Evolutionary conservation across 2,329 filamentous ascomycete species (phyloP).

Genomic region (Monilinia aucupariae): DNA sequence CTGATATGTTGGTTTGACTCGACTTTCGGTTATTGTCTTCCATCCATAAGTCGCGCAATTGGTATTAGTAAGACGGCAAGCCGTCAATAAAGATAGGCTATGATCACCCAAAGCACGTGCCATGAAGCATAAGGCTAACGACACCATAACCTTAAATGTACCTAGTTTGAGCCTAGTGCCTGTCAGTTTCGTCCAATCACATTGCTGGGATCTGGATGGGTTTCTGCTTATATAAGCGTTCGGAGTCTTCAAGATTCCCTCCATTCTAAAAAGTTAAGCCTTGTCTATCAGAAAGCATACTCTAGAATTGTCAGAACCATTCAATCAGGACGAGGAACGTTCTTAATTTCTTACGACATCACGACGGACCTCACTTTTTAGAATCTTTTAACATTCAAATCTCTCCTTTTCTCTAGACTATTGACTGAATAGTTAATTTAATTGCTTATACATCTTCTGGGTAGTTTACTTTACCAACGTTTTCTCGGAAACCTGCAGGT

Average conservation of each 20-base stretch:
- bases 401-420: neutral
- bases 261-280: slow-evolving; percentile 9
- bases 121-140: neutral
- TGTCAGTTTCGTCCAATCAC: neutral
- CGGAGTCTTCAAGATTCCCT: neutral
- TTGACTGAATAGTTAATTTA: neutral
- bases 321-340: slow-evolving; percentile 7
- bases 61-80: too few relatives aligned
- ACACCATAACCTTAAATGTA: neutral
- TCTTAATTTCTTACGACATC: slow-evolving; percentile 9
- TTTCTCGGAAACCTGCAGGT: neutral
- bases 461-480: neutral
- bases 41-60: too few relatives aligned
- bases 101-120: neutral
- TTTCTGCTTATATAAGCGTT: slow-evolving; percentile 3
- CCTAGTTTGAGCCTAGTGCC: neutral
- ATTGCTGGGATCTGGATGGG: neutral
- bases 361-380: neutral
- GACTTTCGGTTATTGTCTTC: too few relatives aligned
- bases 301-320: slow-evolving; percentile 1
- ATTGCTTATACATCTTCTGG: neutral
- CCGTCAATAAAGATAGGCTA: too few relatives aligned
- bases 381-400: neutral
- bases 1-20: neutral
- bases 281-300: slow-evolving; percentile 8